Base-by-base conservation (phyloP, 805 yeast species). In the Ogataea nitratoaversa region DNA sequence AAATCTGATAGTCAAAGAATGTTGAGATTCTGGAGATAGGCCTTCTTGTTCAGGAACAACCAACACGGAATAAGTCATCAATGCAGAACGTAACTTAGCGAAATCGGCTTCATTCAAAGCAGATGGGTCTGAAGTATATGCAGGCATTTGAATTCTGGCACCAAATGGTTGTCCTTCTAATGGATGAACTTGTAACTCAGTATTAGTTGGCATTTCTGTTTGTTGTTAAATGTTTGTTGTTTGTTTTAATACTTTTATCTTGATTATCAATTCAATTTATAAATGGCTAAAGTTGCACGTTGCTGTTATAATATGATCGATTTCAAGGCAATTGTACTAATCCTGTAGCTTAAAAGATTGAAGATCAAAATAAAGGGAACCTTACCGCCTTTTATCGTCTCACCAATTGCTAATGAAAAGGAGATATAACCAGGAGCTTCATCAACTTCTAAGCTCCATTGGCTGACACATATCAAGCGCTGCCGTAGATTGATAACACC, bases 11-110 rank as follows among this genome's bases (percentile, higher is more conserved):
- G 95, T 88, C 38, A 88, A 70, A 19, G 71, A 62, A 63, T 82
- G 85, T 63, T 88, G 96, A 1, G 90, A 80, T 41, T 74, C 68
- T 24, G 96, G 95, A 3, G 79, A 48, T 30, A 88, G 70, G 6
- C 76, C 65, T n/a, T 70, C 76, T 62, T 84, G 91, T 31, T 72
- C 71, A 32, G 91, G 91, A 40, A 88, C 75, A 14, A 87, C 82
- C 14, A 85, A 67, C 8, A 88, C 95, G 38, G 85, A 74, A 57
- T 88, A 64, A 8, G 71, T 72, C 52, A 79, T 79, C 5, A 87
- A 72, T 0, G 90, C 91, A 24, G 75, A 72, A 50, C 73, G 76
- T 44, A 87, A 70, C 8, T 56, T 50, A 39, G 71, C 63, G 63
- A 86, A 86, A 53, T 87, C 93, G 5, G 63, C 74, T 3, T 82